Evolutionary conservation across 495 filamentous ascomycete species (phyloP).

Genomic region (Podospora didyma): DNA sequence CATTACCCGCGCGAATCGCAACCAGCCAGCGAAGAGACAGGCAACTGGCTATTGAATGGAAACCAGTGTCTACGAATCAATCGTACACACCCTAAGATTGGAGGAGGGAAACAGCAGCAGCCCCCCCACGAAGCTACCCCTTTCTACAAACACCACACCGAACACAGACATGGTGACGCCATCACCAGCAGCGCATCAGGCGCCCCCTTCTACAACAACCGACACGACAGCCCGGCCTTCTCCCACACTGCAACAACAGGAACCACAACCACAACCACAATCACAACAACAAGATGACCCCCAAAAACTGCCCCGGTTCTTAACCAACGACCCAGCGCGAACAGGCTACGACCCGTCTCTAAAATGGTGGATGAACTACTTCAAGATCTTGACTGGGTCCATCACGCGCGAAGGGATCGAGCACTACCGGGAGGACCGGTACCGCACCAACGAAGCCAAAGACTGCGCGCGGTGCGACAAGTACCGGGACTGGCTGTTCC

Average conservation of each 20-base stretch:
- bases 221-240: no score
- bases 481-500: constrained; percentile 72
- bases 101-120: no score
- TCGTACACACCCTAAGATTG: no score
- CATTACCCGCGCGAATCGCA: no score
- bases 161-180: background rate
- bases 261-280: background rate
- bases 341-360: constrained; percentile 60
- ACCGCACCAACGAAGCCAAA: constrained; percentile 58
- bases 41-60: no score
- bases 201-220: no score
- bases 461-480: constrained; percentile 77
- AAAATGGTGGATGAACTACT: constrained; percentile 73
- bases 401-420: constrained; percentile 64
- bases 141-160: background rate
- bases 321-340: constrained; percentile 45
- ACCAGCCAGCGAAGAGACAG: no score
- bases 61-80: no score
- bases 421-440: constrained; percentile 66
- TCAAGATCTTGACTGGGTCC: constrained; percentile 66
- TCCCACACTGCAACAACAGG: background rate
- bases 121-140: no score
- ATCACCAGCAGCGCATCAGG: background rate
- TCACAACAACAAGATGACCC: constrained; percentile 2
- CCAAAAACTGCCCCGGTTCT: constrained; percentile 22